Evolutionary conservation across 345 rosid genomes (phyloP).

Genomic region (Mercurialis annua): DNA sequence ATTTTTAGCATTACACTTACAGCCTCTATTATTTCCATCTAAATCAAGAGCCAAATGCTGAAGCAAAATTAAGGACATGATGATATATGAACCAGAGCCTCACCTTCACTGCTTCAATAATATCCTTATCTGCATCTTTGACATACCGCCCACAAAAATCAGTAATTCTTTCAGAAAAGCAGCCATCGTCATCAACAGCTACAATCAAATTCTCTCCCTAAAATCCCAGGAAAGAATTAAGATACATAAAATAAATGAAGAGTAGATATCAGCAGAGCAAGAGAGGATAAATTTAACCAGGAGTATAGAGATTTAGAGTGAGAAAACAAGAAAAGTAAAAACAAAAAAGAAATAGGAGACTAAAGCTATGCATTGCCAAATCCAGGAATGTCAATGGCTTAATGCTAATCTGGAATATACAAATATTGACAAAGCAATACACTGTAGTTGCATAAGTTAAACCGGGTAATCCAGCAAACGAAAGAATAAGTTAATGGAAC

Average conservation of each 20-base stretch:
- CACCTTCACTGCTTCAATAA: constrained; percentile 87
- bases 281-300: background rate
- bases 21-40: background rate
- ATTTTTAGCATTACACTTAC: background rate
- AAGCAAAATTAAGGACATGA: background rate
- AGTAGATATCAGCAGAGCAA: background rate
- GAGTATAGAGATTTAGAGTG: too few relatives aligned
- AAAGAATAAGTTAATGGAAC: background rate
- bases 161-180: constrained; percentile 66
- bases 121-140: constrained; percentile 90
- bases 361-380: background rate
- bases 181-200: constrained; percentile 96
- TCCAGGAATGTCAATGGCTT: background rate
- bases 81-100: background rate
- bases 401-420: background rate
- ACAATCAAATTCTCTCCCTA: constrained; percentile 82
- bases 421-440: background rate
- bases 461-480: background rate
- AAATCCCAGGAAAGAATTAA: constrained; percentile 8
- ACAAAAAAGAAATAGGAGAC: background rate
- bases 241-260: background rate
- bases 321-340: background rate
- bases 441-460: background rate
- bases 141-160: constrained; percentile 75
- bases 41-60: background rate